phyloP scores from a whole-genome alignment of 441 rosid genomes.

The Adansonia gregorii region DNA sequence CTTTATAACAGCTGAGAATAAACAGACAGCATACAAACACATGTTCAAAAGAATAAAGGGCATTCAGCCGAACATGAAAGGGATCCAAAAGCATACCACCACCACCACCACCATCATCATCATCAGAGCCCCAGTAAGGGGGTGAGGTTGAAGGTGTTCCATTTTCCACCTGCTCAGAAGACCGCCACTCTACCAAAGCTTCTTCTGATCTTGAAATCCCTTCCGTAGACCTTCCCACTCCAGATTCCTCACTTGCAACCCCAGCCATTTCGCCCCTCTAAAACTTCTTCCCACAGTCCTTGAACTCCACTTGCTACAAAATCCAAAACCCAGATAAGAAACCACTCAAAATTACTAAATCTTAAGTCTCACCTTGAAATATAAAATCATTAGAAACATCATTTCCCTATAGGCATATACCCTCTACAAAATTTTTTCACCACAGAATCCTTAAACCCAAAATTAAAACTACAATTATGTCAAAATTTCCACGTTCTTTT shows the following conservation, averaged over 20 bases:
- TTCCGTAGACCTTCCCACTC: conserved; percentile 71
- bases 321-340: conserved; percentile 28
- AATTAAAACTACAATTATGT: conserved; percentile 1
- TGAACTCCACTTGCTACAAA: conserved; percentile 40
- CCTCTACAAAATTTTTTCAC: not conserved
- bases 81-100: conserved; percentile 47
- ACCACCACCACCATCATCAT: conserved; percentile 78
- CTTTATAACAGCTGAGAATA: not conserved
- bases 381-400: not conserved
- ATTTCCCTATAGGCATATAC: not conserved
- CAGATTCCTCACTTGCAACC: conserved; percentile 61
- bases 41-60: not conserved
- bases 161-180: conserved; percentile 85
- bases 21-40: not conserved
- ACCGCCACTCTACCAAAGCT: conserved; percentile 84
- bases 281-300: conserved; percentile 41
- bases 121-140: conserved; percentile 83
- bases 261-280: conserved; percentile 67
- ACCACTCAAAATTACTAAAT: conserved; percentile 22
- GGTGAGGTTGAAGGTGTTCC: conserved; percentile 91
- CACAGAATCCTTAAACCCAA: not conserved
- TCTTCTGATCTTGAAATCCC: conserved; percentile 71
- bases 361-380: conserved; percentile 12
- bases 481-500: not conserved
- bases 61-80: conserved; percentile 7